Base-by-base conservation (phyloP, 2,329 filamentous ascomycete species). In the Thermochaetoides dissita region DNA sequence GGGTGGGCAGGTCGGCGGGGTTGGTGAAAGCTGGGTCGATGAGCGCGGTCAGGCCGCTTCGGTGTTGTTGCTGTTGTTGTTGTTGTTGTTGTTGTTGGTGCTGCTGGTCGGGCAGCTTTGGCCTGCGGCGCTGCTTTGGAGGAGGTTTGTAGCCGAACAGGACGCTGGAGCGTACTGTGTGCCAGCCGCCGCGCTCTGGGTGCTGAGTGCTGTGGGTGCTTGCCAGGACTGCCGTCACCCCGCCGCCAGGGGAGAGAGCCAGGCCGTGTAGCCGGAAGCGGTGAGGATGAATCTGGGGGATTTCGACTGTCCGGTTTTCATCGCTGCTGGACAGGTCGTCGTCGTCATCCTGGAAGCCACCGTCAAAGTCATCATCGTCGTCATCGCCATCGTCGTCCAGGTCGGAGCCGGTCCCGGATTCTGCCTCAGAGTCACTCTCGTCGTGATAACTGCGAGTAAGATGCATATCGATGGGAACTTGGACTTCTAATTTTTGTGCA, bases 241-340 rank as follows among this genome's bases (percentile, higher is more conserved):
- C 67, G 36, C 65, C 69, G 2, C 69, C 72, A 0, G 72, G 70
- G 2, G 70, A 73, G 2, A 61, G 51, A 1, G 69, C 60, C 35
- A 77, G 56, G 1, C 69, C 72, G 69, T 71, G 74, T 34, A 76
- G 61, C 7, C 71, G 65, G 38, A 68, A 65, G 10, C 71, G 62
- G 35, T 68, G 64, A 2, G 69, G 63, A 44, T 70, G 63, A 7
- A 73, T 64, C 46, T 66, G 65, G 9, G 63, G 57, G 6, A 49
- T 48, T 6, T 50, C 51, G 12, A 24, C 17, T 24, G 17, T 24
- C 17, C 5, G 17, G 17, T 37, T 44, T 33, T 46, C 47, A 24
- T 44, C 47, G 29, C 48, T 41, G 3, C 53, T 51, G 2, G 48
- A 48, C 30, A 48, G 49, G 1, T 46, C 31, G 31, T 33, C 31